Base-by-base conservation (phyloP, 352 stramenopile genomes). In the Phytophthora sp. region DNA sequence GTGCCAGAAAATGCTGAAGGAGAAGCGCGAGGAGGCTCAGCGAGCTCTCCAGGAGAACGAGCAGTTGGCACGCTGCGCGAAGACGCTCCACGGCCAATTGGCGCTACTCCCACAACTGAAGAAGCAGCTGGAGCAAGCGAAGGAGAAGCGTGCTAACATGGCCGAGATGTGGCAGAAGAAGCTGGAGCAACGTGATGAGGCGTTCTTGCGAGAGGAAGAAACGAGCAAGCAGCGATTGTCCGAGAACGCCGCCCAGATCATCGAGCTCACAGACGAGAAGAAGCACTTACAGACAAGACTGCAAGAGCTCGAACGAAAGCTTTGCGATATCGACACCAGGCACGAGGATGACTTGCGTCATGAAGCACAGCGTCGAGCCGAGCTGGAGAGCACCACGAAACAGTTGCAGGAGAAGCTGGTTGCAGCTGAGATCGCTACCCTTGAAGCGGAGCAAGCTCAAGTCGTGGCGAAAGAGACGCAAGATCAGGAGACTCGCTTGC, bases 11-110 rank as follows among this genome's bases (percentile, higher is more conserved):
- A 49, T 80, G 46, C 50, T 79, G 18, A 81, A 82, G 35, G 81
- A 88, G 18, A 88, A 90, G 64, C 77, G 74, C 27, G 77, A 86
- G 45, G 79, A 87, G 30, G 29, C 82, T 7, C 69, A 78, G 52
- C 62, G 71, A 42, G 69, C 77, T n/a, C 45, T 87, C 21, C 77
- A 76, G 54, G 81, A 61, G 52, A 87, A 87, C 56, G 66, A 70
- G 38, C 59, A 70, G 20, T 33, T 73, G 11, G 59, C 53, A 31
- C 45, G 49, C 16, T 73, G 66, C 27, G n/a, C 59, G 31, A 77
- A 77, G 24, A 68, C 67, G 3, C 62, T 71, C 42, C 55, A 85
- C 44, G 57, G 70, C 0, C 74, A 86, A 56, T 59, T 76, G 21
- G 78, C 79, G 12, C 74, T 85, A 1, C 71, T 85, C n/a, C 65